Base-by-base conservation (phyloP, 164 flowering plant species). In the Macadamia tetraphylla region DNA sequence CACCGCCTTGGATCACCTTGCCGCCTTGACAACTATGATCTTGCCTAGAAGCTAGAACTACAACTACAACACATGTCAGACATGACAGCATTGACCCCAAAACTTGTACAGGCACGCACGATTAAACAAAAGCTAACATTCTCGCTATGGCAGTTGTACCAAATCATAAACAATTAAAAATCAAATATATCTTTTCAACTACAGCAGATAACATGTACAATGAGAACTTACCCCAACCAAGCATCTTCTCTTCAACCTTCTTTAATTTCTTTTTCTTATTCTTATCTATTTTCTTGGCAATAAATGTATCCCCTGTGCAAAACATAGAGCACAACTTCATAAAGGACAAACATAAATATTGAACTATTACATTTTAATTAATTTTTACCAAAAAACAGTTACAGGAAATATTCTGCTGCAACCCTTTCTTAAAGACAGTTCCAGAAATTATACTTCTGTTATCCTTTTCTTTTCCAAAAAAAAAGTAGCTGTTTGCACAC, bases 171-270 rank as follows among this genome's bases (percentile, higher is more conserved):
- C 42, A 23, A 23, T 23, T 30, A 58, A 67, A n/a, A 18, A 2
- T 53, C 9, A 15, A 66, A 30, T 55, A 9, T 12, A 23, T 29
- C 40, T n/a, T 51, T 44, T 23, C 17, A 66, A 56, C 58, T 35
- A 35, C 5, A 65, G 3, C 14, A 65, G 43, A 49, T 55, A 56
- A 72, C 49, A 9, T 23, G 30, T 5, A 53, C 42, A 42, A 58
- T 23, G 57, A 71, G 59, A 49, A 63, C 74, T 31, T 81, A 94
- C 98, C 98, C 98, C 99, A 94, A 66, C 99, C 94, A 78, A 94
- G 97, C 76, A 94, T 88, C 82, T 85, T 94, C 9, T 89, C 85
- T 74, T 92, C 97, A 70, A 87, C 88, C 78, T 78, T 86, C 80
- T 89, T 88, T 40, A 86, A 81, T 63, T 94, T 94, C 78, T 82